Base-by-base conservation (phyloP, 1,139 yeast species). In the Diutina siamensis region DNA sequence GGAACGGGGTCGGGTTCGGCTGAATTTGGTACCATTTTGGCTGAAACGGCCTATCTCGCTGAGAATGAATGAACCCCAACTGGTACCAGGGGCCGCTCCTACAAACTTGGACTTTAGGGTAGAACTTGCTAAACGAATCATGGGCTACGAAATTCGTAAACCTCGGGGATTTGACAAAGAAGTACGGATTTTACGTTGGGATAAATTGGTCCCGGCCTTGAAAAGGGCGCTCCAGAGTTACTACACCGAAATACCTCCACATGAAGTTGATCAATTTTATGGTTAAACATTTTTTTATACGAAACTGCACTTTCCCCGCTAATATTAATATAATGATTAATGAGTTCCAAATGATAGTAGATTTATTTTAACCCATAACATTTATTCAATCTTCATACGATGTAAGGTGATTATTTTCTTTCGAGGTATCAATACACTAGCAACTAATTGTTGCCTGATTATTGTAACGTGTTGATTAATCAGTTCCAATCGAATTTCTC, bases 131-230 rank as follows among this genome's bases (percentile, higher is more conserved):
- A 75, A 74, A 51, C 65, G 83, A 56, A 78, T 79, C 34, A 78
- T 78, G 83, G 72, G 74, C n/a, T 79, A 79, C 56, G 78, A 74
- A 50, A 64, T 68, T 20, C 67, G 84, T 54, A 77, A 76, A 54
- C 85, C 84, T 33, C 65, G 84, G 53, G 83, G 83, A 1, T 78
- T 79, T 57, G 83, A 78, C 55, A 79, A 78, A 58, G 83, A 78
- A 52, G 83, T 79, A 28, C 62, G 84, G 46, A 78, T 79, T 40
- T 61, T 79, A 50, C 66, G 72, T 48, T 79, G 84, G 84, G 77
- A 72, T 46, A 76, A 72, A 51, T 64, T 79, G 49, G 69, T 68
- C 13, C 78, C 81, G 2, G 83, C 84, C 32, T 63, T 79, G 49
- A 69, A 65, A 56, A 68, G 84, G 55, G 84, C 84, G 5, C 60